A percentile compares a stretch with the other conserved stretches of the same genome.
Evolutionary conservation across 306 rosid genomes (phyloP).

Genomic region (Lathyrus tuberosus): DNA sequence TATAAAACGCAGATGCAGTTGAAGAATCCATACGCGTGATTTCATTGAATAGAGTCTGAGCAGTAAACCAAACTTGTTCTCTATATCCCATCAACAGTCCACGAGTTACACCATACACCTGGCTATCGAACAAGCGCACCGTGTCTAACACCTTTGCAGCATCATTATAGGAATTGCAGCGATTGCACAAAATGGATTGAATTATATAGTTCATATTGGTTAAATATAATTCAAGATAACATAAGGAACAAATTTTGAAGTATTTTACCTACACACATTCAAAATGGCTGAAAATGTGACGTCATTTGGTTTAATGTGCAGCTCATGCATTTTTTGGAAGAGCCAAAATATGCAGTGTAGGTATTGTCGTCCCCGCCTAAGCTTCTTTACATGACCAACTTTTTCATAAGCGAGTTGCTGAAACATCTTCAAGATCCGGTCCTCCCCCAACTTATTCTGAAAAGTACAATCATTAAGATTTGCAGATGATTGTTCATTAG

Average conservation of each 20-base stretch:
- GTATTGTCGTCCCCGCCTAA: slow-evolving; percentile 38
- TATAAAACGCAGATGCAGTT: slow-evolving; percentile 89
- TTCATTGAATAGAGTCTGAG: slow-evolving; percentile 79
- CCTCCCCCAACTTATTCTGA: slow-evolving; percentile 30
- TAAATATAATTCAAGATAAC: not conserved
- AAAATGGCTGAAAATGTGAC: slow-evolving; percentile 82
- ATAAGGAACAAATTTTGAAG: slow-evolving; percentile 11
- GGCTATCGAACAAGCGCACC: slow-evolving; percentile 78
- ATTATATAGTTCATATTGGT: slow-evolving; percentile 13
- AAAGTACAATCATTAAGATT: slow-evolving; percentile 18
- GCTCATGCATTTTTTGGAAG: slow-evolving; percentile 66
- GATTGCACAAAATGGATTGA: slow-evolving; percentile 57
- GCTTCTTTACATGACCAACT: slow-evolving; percentile 50
- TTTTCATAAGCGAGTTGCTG: slow-evolving; percentile 64
- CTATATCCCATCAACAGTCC: slow-evolving; percentile 84
- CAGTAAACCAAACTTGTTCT: slow-evolving; percentile 72
- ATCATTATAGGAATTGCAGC: slow-evolving; percentile 71
- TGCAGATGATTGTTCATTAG: slow-evolving; percentile 26
- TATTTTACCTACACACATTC: slow-evolving; percentile 90
- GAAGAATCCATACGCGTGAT: slow-evolving; percentile 83
- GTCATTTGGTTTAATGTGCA: slow-evolving; percentile 51
- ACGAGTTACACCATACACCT: slow-evolving; percentile 89
- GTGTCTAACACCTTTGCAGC: slow-evolving; percentile 88
- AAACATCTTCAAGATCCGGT: slow-evolving; percentile 47
- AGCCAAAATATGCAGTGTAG: slow-evolving; percentile 51